Evolutionary conservation across 805 yeast genomes (phyloP), one percentile per base, ranked within the genome.

Genomic region (Candida suzukii): DNA sequence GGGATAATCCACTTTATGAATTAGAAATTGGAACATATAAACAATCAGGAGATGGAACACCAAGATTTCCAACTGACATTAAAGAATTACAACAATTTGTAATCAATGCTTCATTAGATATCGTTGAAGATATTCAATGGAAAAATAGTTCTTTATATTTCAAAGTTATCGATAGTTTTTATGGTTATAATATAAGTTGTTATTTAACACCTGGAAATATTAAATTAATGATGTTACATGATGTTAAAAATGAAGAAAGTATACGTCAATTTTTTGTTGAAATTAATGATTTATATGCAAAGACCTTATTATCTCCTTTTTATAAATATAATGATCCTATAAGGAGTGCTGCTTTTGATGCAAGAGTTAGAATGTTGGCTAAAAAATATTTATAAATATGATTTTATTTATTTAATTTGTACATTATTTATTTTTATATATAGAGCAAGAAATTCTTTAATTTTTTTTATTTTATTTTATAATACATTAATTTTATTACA

Each of bases 121-220:
- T 93, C n/a, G 79, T 93, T 0, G 96, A 93, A 48, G 96, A 90
- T 52, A 63, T 78, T 2, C 97, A 88, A 56, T 88, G 95, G 91
- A 74, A 76, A 37, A 69, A 76, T 10, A 76, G 70, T 47, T 68
- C 73, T 35, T 68, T 83, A 47, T 82, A 84, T 54, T 64, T 88
- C 46, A 90, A 91, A 36, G 76, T 76, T 35, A 76, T 91, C 17
- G 99, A 93, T 62, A 78, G 81, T 29, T 91, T 88, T 60, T 87
- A 90, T 58, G 95, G 93, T 5, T 77, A 80, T 49, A 66, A 72
- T 37, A 76, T 91, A n/a, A 84, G 88, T 41, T 95, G 91, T 3
- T 93, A 79, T 57, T 71, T 91, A 32, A 87, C 96, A 0, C 88
- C 88, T 40, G 91, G 96, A 5, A 90, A 88, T 54, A 74, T 86